Conservation (phyloP, 2,329 filamentous ascomycete genomes). For the Penicillium aurantiogriseum region DNA sequence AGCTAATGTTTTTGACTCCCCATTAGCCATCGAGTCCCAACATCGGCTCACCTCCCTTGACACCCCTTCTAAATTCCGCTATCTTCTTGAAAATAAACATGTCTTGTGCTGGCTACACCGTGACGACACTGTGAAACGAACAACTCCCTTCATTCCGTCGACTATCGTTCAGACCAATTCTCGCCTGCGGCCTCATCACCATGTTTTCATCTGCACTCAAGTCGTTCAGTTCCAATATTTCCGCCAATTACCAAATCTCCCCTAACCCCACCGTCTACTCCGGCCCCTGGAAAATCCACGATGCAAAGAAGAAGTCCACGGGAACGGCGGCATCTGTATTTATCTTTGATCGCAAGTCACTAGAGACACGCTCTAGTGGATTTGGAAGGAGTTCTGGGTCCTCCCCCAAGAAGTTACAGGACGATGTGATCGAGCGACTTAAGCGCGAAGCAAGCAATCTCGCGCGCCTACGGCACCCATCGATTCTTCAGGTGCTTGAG, state of each 20-base stretch:
- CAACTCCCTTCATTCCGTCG: not conserved
- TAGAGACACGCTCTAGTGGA: conserved; percentile 67
- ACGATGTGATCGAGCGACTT: conserved; percentile 86
- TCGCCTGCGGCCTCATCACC: conserved; percentile 38
- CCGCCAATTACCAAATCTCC: conserved; percentile 82
- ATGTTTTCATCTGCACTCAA: conserved; percentile 96
- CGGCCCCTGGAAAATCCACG: conserved; percentile 96
- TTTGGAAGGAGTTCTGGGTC: conserved; percentile 61
- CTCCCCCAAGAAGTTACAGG: conserved; percentile 74
- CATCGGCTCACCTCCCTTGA: not conserved
- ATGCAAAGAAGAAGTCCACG: conserved; percentile 94
- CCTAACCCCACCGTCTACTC: conserved; percentile 72
- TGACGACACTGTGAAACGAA: conserved; percentile 16
- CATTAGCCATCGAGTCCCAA: not conserved
- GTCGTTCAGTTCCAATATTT: conserved; percentile 91
- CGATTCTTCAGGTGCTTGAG: conserved; percentile 86
- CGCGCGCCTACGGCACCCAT: conserved; percentile 84
- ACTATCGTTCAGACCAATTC: not conserved
- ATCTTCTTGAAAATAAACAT: conserved; percentile 2
- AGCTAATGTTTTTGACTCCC: not conserved
- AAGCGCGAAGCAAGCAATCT: conserved; percentile 90
- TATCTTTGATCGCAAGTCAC: conserved; percentile 83
- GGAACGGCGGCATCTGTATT: conserved; percentile 88
- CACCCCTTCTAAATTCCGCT: not conserved
- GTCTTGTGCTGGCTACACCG: conserved; percentile 1